phyloP scores from a whole-genome alignment of 2,329 filamentous ascomycete genomes.

The Alternaria rosae region DNA sequence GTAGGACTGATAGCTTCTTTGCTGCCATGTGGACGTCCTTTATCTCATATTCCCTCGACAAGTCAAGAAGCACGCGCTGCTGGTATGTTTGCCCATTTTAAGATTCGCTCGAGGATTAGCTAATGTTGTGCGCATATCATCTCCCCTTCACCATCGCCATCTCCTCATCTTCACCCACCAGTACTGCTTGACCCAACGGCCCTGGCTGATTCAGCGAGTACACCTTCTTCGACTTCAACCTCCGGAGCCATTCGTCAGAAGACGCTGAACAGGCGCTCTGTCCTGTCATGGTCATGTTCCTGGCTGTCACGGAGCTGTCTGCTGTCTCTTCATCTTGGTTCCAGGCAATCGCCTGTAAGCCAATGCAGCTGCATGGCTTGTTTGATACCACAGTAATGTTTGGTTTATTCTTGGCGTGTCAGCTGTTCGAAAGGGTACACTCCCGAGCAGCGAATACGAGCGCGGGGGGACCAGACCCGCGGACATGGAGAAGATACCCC shows the following conservation, averaged over 20 bases:
- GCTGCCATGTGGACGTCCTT: conserved; percentile 94
- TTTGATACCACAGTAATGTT: conserved; percentile 26
- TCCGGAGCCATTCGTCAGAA: conserved; percentile 87
- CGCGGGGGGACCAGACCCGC: conserved; percentile 10
- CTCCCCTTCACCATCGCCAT: conserved; percentile 91
- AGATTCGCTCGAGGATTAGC: too few species aligned
- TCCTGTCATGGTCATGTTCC: conserved; percentile 79
- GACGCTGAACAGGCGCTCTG: conserved; percentile 81
- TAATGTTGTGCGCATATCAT: conserved; percentile 65
- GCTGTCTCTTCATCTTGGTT: conserved; percentile 91
- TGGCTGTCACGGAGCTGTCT: conserved; percentile 79
- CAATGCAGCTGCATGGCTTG: neutral
- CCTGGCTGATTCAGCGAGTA: conserved; percentile 90
- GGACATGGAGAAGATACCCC: conserved; percentile 22
- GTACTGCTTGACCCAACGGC: conserved; percentile 92
- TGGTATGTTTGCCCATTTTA: too few species aligned
- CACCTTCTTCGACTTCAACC: conserved; percentile 90
- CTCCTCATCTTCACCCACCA: conserved; percentile 77
- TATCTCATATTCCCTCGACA: conserved; percentile 90
- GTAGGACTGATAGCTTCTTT: conserved; percentile 87
- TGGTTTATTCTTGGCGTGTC: conserved; percentile 21
- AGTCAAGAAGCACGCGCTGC: conserved; percentile 74
- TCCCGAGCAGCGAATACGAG: too few species aligned
- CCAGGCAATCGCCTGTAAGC: conserved; percentile 79
- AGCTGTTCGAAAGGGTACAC: too few species aligned